A percentile compares a stretch with the other conserved stretches of the same genome.
Conservation (phyloP, 192 early-diverging fungal species). For the Lunasporangiospora selenospora region DNA sequence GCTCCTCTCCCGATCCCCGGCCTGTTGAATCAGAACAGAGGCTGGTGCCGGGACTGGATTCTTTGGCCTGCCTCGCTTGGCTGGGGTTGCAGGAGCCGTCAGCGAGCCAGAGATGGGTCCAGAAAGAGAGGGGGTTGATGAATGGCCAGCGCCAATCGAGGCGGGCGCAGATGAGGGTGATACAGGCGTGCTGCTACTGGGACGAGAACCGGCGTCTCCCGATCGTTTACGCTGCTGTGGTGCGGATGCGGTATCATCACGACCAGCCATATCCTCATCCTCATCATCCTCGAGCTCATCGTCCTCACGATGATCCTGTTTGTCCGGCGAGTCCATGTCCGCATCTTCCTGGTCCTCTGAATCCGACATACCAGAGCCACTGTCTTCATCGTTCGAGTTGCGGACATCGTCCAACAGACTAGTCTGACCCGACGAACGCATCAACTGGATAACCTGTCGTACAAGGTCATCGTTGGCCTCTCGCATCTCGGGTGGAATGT, state of each 20-base stretch:
- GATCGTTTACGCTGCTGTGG: slow-evolving; percentile 11
- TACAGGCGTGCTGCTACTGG: too few relatives aligned
- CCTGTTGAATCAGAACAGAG: too few relatives aligned
- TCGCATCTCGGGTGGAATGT: slow-evolving; percentile 38
- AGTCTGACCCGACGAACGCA: slow-evolving; percentile 28
- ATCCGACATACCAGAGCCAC: slow-evolving; percentile 24
- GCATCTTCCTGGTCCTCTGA: slow-evolving; percentile 36
- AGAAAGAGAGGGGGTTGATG: too few relatives aligned
- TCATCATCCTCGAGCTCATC: slow-evolving; percentile 37
- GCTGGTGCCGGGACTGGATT: too few relatives aligned
- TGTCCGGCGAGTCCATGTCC: slow-evolving; percentile 9
- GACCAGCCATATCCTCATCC: slow-evolving; percentile 25
- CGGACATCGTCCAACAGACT: slow-evolving; percentile 20
- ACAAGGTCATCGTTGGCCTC: slow-evolving; percentile 44
- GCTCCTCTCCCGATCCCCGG: too few relatives aligned
- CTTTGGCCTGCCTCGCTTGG: too few relatives aligned
- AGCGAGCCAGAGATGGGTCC: too few relatives aligned
- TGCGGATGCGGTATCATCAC: slow-evolving; percentile 30
- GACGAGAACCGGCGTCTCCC: too few relatives aligned
- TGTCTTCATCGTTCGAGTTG: slow-evolving; percentile 30
- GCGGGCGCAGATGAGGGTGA: too few relatives aligned
- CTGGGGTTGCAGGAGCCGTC: too few relatives aligned
- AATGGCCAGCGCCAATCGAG: too few relatives aligned
- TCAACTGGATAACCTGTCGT: slow-evolving; percentile 30
- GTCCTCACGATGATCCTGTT: slow-evolving; percentile 14